Base-by-base conservation (phyloP, 1,284 basidiomycete species). In the Ustilago nuda region DNA sequence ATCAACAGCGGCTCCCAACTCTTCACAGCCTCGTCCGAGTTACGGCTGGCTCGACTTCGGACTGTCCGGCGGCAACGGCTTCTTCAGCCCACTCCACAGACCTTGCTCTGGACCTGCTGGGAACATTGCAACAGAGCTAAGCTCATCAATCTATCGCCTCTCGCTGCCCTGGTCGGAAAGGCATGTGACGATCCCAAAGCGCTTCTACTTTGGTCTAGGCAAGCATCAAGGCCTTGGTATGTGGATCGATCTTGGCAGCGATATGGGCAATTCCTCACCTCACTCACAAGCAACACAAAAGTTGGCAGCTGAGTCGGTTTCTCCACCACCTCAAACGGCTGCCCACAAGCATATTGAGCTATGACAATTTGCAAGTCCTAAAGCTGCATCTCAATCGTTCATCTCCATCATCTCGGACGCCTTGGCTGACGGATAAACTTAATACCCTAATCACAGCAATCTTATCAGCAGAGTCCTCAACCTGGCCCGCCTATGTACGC, bases 1-100 rank as follows among this genome's bases (percentile, higher is more conserved):
- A 46, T 32, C 45, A 4, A 13, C 60, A 23, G 37, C 41, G 32
- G n/a, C n/a, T 19, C 23, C 43, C n/a, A 65, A 71, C 41, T 46
- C 54, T 5, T 30, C 61, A 2, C 8, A 17, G 11, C 35, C 58
- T 19, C 71, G 66, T 17, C 27, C 71, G 39, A 73, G 71, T 59
- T 67, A 71, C 27, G 63, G 65, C 27, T 76, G 73, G 73, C 33
- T 76, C 41, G 68, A 68, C 13, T 32, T 76, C 1, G 73, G 68
- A 12, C 46, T 58, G 13, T 76, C 67, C n/a, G 67, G 72, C 32
- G 72, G 67, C 39, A 71, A 64, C 48, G 67, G 67, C 51, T 75
- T 75, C 55, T 75, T 69, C 59, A 66, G 51, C 36, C 67, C 67
- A 0, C 37, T 69, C 1, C 27, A 36, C 4, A 59, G 72, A 32